These are phyloP conservation scores for Bolboschoenus planiculmis DNA, from an alignment of 176 grass and related monocot species.

Conservation along the genomic window DNA sequence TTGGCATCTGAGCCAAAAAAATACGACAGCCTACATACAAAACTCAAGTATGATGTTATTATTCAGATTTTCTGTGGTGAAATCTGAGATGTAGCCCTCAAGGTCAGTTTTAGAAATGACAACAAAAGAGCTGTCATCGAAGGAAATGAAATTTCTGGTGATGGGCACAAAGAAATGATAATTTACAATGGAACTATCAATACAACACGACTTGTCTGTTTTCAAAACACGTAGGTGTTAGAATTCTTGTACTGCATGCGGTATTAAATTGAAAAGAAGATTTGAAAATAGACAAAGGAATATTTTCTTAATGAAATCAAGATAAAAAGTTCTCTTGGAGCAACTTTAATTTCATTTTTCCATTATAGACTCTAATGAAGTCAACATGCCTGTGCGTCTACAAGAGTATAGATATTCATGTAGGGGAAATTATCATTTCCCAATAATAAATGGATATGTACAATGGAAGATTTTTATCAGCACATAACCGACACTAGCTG, in stretches of 20 bases:
- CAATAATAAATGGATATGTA: slow-evolving; percentile 12
- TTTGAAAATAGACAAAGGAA: background rate
- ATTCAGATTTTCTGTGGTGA: slow-evolving; percentile 26
- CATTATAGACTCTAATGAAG: background rate
- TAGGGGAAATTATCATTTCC: background rate
- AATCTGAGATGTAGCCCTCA: slow-evolving; percentile 47
- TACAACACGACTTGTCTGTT: slow-evolving; percentile 8
- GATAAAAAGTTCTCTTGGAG: background rate
- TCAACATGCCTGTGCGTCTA: background rate
- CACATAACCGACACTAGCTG: background rate
- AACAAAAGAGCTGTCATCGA: slow-evolving; percentile 67
- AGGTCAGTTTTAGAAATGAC: slow-evolving; percentile 78
- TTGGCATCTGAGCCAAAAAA: slow-evolving; percentile 55
- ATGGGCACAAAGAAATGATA: slow-evolving; percentile 26
- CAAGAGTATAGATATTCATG: background rate
- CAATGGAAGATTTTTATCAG: background rate
- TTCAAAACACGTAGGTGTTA: slow-evolving; percentile 56
- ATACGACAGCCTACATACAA: slow-evolving; percentile 65
- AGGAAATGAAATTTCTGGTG: slow-evolving; percentile 37
- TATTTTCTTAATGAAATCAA: background rate
- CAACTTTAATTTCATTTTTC: background rate
- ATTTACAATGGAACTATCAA: slow-evolving; percentile 31
- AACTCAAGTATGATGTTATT: slow-evolving; percentile 47
- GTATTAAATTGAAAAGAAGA: background rate
- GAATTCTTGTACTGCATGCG: slow-evolving; percentile 72